Conservation (phyloP, 345 rosid species). For the Corchorus capsularis region DNA sequence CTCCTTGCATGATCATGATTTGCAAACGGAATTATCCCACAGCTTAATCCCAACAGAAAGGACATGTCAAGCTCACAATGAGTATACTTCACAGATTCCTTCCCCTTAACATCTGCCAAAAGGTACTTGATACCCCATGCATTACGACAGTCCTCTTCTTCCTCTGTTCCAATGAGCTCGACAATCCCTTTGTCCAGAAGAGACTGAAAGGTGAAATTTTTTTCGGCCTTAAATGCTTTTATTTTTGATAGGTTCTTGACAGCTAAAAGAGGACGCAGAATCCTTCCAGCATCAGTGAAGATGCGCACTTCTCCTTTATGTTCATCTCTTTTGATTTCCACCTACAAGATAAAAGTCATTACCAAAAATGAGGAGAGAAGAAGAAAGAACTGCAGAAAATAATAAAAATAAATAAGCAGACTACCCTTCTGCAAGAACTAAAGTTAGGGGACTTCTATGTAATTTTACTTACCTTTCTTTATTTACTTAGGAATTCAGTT, state of each 20-base stretch:
- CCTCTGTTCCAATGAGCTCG: constrained; percentile 81
- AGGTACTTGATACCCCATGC: constrained; percentile 75
- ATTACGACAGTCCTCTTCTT: constrained; percentile 80
- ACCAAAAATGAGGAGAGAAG: not conserved
- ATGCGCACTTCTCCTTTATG: constrained; percentile 73
- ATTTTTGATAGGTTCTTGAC: constrained; percentile 61
- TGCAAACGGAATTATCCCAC: constrained; percentile 85
- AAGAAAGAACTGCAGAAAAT: not conserved
- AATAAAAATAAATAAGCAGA: not conserved
- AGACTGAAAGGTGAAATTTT: constrained; percentile 44
- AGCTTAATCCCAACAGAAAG: constrained; percentile 77
- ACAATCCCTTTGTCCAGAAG: constrained; percentile 73
- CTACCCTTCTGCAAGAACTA: not conserved
- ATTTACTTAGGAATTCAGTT: not conserved
- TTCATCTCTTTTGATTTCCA: constrained; percentile 79
- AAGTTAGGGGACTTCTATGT: not conserved
- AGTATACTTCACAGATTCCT: constrained; percentile 46
- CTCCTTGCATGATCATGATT: constrained; percentile 92
- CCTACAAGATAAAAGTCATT: constrained; percentile 41
- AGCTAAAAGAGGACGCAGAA: constrained; percentile 85
- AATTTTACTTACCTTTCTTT: not conserved
- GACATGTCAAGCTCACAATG: constrained; percentile 91
- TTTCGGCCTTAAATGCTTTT: constrained; percentile 48
- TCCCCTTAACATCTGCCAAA: constrained; percentile 37
- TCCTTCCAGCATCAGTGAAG: constrained; percentile 84